Evolutionary conservation across 2,329 filamentous ascomycete species (phyloP).

Genomic region (Graphiopsis chlorocephala): DNA sequence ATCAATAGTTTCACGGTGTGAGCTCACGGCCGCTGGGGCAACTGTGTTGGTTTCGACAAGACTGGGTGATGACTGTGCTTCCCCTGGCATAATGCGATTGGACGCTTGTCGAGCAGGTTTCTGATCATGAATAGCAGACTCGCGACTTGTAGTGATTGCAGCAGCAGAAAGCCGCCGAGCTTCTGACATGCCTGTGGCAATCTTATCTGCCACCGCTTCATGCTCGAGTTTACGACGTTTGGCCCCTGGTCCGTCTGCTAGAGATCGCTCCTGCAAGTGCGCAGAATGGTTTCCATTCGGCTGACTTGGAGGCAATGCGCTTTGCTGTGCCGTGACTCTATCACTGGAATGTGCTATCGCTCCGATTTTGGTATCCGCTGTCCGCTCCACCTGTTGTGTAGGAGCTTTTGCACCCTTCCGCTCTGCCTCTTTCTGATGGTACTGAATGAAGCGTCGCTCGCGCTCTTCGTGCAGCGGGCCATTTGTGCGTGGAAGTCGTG

Average conservation of each 20-base stretch:
- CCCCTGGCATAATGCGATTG: no score
- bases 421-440: constrained; percentile 9
- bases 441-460: background rate
- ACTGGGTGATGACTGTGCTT: background rate
- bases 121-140: background rate
- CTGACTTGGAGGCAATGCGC: background rate
- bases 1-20: background rate
- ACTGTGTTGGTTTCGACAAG: background rate
- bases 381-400: background rate
- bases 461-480: background rate
- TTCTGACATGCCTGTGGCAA: background rate
- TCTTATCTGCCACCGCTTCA: background rate
- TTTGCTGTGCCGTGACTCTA: background rate
- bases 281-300: background rate
- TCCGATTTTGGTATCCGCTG: background rate
- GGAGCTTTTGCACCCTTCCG: background rate
- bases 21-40: background rate
- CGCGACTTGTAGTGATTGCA: background rate
- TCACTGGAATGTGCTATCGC: background rate
- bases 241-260: background rate
- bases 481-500: background rate
- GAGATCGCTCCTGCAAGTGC: background rate
- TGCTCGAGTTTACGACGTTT: background rate
- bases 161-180: background rate
- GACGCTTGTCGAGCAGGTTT: background rate